Base-by-base conservation (phyloP, 2,329 filamentous ascomycete genomes). In the Aspergillus ustus region DNA sequence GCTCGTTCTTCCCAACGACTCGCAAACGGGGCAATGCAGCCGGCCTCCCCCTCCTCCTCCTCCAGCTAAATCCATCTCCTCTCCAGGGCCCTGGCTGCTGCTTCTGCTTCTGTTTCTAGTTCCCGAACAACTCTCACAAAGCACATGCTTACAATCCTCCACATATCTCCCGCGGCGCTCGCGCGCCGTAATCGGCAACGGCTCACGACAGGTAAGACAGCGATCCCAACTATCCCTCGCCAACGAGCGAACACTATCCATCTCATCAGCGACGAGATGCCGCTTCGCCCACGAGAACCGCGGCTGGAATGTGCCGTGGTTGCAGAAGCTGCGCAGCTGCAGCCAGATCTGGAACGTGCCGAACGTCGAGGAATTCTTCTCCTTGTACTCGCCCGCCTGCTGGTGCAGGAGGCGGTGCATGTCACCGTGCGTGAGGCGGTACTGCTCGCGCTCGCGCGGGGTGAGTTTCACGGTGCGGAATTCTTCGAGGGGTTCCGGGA, bases 281-380 rank as follows among this genome's bases (percentile, higher is more conserved):
- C 49, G 49, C 20, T 53, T 57, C 19, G 59, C 43, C 59, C 53
- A 58, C 4, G 53, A 48, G n/a, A 57, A 57, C n/a, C 37, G 20
- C 11, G 52, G 53, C 19, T 58, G 53, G 22, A 53, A 61, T 7
- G 59, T 61, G 4, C 59, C 59, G 31, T 51, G 59, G 13, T 60
- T 60, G 15, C 59, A 60, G 22, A 60, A 53, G 52, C 51, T 60
- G 4, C 59, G 48, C 19, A 60, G 34, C 46, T 60, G 59, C 8
- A 52, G 46, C 19, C 45, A 56, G 0, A 77, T 69, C 51, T 84
- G 81, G 59, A 84, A 83, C 29, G 82, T 73, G 0, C 80, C 77
- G 15, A 83, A 79, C 15, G 74, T 46, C 17, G 34, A 20, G 20
- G 52, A n/a, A n/a, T n/a, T 37, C 46, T 51, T 34, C 20, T 56